Conservation (phyloP, 345 rosid species). For the Lepidium didymum region DNA sequence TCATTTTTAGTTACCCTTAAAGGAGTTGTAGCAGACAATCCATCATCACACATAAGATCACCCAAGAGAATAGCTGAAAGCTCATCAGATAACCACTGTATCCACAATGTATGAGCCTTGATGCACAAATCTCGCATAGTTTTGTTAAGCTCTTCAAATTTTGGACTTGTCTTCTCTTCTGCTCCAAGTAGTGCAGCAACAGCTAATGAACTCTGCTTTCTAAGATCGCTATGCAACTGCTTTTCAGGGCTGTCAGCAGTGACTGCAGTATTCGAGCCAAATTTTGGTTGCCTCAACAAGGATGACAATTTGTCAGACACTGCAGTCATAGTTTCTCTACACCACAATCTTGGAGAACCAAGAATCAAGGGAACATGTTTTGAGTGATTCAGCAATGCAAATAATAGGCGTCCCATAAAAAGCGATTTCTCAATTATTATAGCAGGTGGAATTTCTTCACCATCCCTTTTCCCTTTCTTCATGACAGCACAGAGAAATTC, state of each 20-base stretch:
- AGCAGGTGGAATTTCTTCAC: constrained; percentile 39
- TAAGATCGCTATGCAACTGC: constrained; percentile 43
- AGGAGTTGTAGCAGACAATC: constrained; percentile 63
- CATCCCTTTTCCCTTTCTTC: constrained; percentile 36
- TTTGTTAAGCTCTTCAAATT: constrained; percentile 57
- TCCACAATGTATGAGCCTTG: constrained; percentile 90
- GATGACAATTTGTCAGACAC: constrained; percentile 65
- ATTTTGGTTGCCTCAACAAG: constrained; percentile 54
- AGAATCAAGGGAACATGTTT: constrained; percentile 74
- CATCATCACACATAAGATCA: constrained; percentile 74
- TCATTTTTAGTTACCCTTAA: constrained; percentile 50
- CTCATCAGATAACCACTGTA: constrained; percentile 78
- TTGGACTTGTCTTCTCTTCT: constrained; percentile 67
- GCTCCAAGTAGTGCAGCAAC: constrained; percentile 80
- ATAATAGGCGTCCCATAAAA: constrained; percentile 85
- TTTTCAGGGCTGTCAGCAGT: constrained; percentile 53
- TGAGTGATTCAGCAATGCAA: constrained; percentile 76
- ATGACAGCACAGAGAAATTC: constrained; percentile 49
- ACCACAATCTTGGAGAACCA: constrained; percentile 97
- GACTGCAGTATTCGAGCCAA: constrained; percentile 31
- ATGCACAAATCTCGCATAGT: constrained; percentile 63
- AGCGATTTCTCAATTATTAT: constrained; percentile 79
- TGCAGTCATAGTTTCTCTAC: constrained; percentile 46
- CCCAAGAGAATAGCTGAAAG: constrained; percentile 65
- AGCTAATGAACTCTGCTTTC: constrained; percentile 68